phyloP scores from a whole-genome alignment of 2,329 filamentous ascomycete species.

The Aspergillus neoniger region DNA sequence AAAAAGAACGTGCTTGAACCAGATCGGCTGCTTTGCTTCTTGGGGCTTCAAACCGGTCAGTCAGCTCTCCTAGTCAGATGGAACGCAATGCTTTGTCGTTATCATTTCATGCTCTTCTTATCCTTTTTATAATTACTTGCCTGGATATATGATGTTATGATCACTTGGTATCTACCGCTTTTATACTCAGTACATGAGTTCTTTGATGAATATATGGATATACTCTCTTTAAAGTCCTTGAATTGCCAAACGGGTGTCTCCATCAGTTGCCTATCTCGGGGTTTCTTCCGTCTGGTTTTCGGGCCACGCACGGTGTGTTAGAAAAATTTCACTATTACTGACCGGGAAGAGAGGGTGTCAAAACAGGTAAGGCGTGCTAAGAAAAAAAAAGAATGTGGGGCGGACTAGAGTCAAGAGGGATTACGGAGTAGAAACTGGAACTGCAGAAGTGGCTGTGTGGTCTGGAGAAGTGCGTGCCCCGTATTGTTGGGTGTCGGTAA shows the following conservation, averaged over 20 bases:
- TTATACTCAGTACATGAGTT: background rate
- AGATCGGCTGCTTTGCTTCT: slow-evolving; percentile 25
- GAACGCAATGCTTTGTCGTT: slow-evolving; percentile 12
- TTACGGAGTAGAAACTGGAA: slow-evolving; percentile 23
- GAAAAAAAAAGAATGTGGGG: slow-evolving; percentile 21
- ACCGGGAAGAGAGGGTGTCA: slow-evolving; percentile 8
- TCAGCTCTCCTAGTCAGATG: slow-evolving; percentile 12
- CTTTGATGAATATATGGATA: background rate
- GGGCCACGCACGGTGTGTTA: slow-evolving; percentile 17
- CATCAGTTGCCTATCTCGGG: slow-evolving; percentile 16
- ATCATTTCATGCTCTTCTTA: background rate
- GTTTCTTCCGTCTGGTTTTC: slow-evolving; percentile 19
- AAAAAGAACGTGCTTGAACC: slow-evolving; percentile 30
- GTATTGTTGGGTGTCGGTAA: slow-evolving; percentile 15
- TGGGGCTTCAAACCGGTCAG: slow-evolving; percentile 23
- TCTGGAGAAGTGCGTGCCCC: slow-evolving; percentile 28
- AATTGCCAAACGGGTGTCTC: background rate
- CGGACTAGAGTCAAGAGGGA: slow-evolving; percentile 21
- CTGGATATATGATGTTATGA: too few species aligned
- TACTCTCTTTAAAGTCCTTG: background rate
- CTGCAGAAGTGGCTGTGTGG: slow-evolving; percentile 27
- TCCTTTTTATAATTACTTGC: too few species aligned
- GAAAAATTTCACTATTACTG: slow-evolving; percentile 14
- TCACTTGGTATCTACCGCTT: too few species aligned
- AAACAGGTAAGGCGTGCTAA: slow-evolving; percentile 1